These are phyloP conservation scores for Recurvomyces mirabilis DNA, from an alignment of 495 filamentous ascomycete species.

Conservation along the genomic window DNA sequence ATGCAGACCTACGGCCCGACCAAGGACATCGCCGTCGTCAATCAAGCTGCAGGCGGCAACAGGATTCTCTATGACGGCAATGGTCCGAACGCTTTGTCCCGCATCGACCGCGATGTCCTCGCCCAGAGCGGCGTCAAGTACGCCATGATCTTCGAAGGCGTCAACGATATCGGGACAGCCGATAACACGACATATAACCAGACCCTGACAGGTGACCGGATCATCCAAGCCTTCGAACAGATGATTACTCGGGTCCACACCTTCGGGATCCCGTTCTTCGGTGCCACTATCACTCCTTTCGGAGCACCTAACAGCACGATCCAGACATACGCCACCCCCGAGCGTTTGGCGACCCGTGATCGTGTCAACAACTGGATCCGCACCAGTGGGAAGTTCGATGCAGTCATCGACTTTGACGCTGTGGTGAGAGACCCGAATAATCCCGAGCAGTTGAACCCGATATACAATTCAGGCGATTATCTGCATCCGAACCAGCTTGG, in stretches of 20 bases:
- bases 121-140: conserved; percentile 45
- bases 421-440: conserved; percentile 42
- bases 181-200: conserved; percentile 38
- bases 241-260: conserved; percentile 48
- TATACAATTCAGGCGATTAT: conserved; percentile 58
- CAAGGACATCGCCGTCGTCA: conserved; percentile 44
- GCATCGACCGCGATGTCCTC: conserved; percentile 56
- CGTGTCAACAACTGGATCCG: conserved; percentile 55
- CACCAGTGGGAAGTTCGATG: conserved; percentile 46
- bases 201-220: conserved; percentile 36
- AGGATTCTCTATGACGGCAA: conserved; percentile 50
- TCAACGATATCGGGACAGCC: conserved; percentile 58
- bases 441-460: conserved; percentile 32
- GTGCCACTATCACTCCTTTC: conserved; percentile 61
- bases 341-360: conserved; percentile 46
- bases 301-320: conserved; percentile 32
- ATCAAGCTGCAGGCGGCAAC: conserved; percentile 68
- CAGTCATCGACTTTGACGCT: conserved; percentile 52
- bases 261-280: conserved; percentile 46
- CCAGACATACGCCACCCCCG: conserved; percentile 43
- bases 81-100: conserved; percentile 49
- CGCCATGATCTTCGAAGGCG: conserved; percentile 60
- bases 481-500: conserved; percentile 59
- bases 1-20: conserved; percentile 40
- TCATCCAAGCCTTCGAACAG: conserved; percentile 47